Evolutionary conservation across 306 rosid genomes (phyloP), one percentile per base, ranked within the genome.

Genomic region (Cercis canadensis): DNA sequence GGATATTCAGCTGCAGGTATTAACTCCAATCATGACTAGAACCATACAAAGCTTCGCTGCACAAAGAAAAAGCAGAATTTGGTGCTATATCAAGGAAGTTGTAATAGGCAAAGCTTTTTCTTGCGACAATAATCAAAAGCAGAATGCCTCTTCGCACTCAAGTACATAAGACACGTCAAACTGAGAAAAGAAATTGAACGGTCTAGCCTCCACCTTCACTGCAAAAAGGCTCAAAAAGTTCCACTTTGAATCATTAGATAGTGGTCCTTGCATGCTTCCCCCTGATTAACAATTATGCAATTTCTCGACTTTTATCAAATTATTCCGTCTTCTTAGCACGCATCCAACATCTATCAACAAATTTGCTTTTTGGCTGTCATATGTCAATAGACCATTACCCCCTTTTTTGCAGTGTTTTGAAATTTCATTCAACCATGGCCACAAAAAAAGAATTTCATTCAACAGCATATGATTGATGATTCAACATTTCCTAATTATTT

Each of bases 1-100:
- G 59, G 58, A 53, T 57, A 74, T 43, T 51, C 45, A 44, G 55
- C 78, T 63, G 62, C 78, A 44, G n/a, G 18, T 12, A 57, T 32
- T 39, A 65, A 43, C 57, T 2, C n/a, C 40, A 55, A 51, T 55
- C 72, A 45, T 31, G 29, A 3, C 29, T 24, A 24, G 29, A 24
- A 24, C 29, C 29, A 24, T 24, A 24, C 1, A 24, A 24, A 24
- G 29, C 29, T 24, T 24, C 29, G 29, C 29, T 24, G 29, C 29
- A 24, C 29, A 24, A 24, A 24, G 29, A 24, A 24, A 24, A 24
- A 24, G 3, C 29, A 24, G 2, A 24, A 3, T 24, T 24, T 24
- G 29, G 29, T 1, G 3, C 29, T 24, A 3, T 24, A 24, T 24
- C 29, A 24, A 24, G 1, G 29, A 24, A 24, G 29, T 24, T 24